A percentile compares a stretch with the other conserved stretches of the same genome.
phyloP scores from a whole-genome alignment of 2,329 filamentous ascomycete species.

The Penicillium sp. region DNA sequence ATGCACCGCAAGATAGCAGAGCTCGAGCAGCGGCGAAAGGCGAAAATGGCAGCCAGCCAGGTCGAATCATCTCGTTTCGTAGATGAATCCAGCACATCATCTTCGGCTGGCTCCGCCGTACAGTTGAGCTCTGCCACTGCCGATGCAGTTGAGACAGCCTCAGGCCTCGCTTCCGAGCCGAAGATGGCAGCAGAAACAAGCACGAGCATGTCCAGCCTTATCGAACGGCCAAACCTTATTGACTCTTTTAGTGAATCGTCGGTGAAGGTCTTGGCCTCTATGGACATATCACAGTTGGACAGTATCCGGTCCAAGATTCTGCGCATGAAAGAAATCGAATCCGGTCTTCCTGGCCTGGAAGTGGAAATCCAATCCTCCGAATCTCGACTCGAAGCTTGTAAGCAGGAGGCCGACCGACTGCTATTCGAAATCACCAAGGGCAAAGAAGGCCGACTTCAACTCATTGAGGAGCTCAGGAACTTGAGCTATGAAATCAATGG shows the following conservation, averaged over 20 bases:
- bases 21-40: conserved; percentile 41
- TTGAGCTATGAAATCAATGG: conserved; percentile 47
- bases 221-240: conserved; percentile 5
- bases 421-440: conserved; percentile 44
- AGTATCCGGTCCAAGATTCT: conserved; percentile 36
- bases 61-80: conserved; percentile 32
- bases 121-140: conserved; percentile 10
- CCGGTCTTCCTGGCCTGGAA: conserved; percentile 43
- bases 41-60: conserved; percentile 37
- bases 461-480: conserved; percentile 46
- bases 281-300: conserved; percentile 24
- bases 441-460: conserved; percentile 38
- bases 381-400: conserved; percentile 28
- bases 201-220: conserved; percentile 1
- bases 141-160: conserved; percentile 4
- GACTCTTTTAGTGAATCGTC: conserved; percentile 16
- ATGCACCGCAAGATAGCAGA: conserved; percentile 49
- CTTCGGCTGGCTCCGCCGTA: conserved; percentile 11
- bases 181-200: not conserved
- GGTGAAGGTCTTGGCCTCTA: conserved; percentile 15
- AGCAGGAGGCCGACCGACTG: conserved; percentile 37
- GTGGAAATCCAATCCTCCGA: conserved; percentile 41
- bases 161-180: conserved; percentile 1
- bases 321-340: conserved; percentile 47
- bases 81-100: conserved; percentile 19